Percentiles rank a stretch among this genome's conserved stretches.
Evolutionary conservation across 345 rosid genomes (phyloP).

Genomic region (Geranium rotundifolium): DNA sequence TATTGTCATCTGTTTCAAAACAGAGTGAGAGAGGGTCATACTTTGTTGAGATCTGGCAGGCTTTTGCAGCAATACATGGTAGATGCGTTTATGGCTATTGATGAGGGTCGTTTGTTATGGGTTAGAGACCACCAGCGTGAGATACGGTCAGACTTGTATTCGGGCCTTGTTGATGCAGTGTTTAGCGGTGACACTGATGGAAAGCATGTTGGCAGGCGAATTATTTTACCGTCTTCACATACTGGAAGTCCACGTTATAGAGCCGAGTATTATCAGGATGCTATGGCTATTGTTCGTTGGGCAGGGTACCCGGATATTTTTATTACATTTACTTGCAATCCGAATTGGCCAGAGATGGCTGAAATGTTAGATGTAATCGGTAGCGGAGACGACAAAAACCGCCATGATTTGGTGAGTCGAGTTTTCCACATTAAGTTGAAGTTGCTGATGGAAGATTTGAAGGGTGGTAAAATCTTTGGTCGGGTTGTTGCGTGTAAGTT

Average conservation of each 20-base stretch:
- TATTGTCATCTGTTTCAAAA: too few relatives aligned
- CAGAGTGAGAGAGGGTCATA: too few relatives aligned
- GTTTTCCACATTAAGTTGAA: too few relatives aligned
- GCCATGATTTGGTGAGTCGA: too few relatives aligned
- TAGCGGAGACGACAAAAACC: background rate
- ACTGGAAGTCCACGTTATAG: too few relatives aligned
- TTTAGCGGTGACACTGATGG: background rate
- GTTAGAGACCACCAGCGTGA: background rate
- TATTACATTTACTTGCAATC: constrained; percentile 9
- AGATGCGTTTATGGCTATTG: background rate
- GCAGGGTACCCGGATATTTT: constrained; percentile 9
- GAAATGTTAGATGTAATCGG: background rate
- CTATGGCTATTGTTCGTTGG: too few relatives aligned
- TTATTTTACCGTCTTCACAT: too few relatives aligned
- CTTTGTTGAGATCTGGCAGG: too few relatives aligned
- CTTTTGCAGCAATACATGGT: background rate
- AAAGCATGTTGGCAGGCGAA: too few relatives aligned
- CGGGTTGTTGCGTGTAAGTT: background rate
- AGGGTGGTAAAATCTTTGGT: background rate
- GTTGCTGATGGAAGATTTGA: too few relatives aligned
- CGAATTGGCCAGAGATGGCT: constrained; percentile 8
- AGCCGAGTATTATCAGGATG: too few relatives aligned
- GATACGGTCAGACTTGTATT: background rate
- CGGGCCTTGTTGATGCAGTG: background rate
- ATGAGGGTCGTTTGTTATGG: too few relatives aligned